Conservation (phyloP, 495 filamentous ascomycete species). For the Haplographium delicatum region DNA sequence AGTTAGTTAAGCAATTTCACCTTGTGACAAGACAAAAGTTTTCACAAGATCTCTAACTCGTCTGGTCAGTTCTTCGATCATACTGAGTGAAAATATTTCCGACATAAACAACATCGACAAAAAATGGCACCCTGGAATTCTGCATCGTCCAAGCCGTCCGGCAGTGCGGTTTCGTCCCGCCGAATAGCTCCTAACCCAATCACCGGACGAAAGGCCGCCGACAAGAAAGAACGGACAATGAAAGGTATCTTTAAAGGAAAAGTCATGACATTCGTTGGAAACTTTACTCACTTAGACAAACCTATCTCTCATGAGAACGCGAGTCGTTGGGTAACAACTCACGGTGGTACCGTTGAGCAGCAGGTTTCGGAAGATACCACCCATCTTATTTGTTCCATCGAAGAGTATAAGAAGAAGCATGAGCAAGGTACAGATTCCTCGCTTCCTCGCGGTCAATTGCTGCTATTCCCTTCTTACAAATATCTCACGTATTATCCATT, state of each 20-base stretch:
- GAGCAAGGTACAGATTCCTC: slow-evolving; percentile 35
- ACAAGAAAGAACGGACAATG: not conserved
- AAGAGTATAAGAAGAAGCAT: slow-evolving; percentile 40
- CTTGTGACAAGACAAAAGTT: too few species aligned
- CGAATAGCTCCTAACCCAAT: not conserved
- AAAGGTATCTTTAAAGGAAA: slow-evolving; percentile 17
- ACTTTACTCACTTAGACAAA: slow-evolving; percentile 4
- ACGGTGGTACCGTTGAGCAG: slow-evolving; percentile 44
- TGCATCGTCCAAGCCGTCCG: not conserved
- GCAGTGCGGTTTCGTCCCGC: not conserved
- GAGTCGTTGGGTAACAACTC: slow-evolving; percentile 45
- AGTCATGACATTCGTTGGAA: slow-evolving; percentile 10
- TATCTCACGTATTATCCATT: not conserved
- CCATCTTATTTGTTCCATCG: slow-evolving; percentile 53
- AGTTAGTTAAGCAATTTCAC: too few species aligned
- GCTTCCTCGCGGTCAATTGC: not conserved
- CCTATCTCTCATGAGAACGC: slow-evolving; percentile 36
- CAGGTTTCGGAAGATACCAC: slow-evolving; percentile 43
- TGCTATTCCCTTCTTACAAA: not conserved
- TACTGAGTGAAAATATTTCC: too few species aligned
- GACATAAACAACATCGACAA: too few species aligned
- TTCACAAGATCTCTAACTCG: too few species aligned
- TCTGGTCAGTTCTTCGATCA: too few species aligned
- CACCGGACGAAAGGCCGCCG: not conserved
- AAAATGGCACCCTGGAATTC: too few species aligned